phyloP scores from a whole-genome alignment of 495 filamentous ascomycete species.

The Achaetomiella virescens region DNA sequence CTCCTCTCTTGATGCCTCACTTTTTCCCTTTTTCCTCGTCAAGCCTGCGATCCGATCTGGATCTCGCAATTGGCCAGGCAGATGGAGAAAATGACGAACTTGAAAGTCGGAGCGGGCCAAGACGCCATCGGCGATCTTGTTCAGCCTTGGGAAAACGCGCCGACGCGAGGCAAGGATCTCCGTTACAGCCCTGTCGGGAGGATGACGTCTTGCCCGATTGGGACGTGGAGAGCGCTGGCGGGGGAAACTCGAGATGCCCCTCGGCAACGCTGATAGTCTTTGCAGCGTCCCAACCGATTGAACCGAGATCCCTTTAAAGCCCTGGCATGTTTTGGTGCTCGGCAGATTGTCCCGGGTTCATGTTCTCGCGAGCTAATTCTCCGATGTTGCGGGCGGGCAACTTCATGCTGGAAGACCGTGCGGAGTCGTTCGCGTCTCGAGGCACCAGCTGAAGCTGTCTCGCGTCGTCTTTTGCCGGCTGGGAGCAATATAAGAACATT shows the following conservation, averaged over 20 bases:
- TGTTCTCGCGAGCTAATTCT: not conserved
- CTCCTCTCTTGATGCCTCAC: not conserved
- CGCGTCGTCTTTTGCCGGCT: not conserved
- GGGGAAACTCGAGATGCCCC: not conserved
- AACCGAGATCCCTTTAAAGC: not conserved
- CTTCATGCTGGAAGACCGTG: not conserved
- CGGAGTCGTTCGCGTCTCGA: too few species aligned
- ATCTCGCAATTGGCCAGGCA: constrained; percentile 6
- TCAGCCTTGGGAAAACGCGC: constrained; percentile 17
- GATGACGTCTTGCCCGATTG: constrained; percentile 20
- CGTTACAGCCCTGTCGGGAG: constrained; percentile 11
- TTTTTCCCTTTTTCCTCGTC: not conserved
- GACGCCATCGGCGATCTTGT: constrained; percentile 14
- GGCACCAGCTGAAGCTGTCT: too few species aligned
- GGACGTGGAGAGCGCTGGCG: constrained; percentile 3
- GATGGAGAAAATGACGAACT: constrained; percentile 2
- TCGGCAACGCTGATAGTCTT: constrained; percentile 17
- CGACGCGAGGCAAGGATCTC: constrained; percentile 9
- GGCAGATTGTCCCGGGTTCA: not conserved
- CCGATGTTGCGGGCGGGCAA: not conserved
- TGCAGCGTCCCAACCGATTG: constrained; percentile 8
- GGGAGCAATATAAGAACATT: not conserved
- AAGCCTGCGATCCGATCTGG: constrained; percentile 2
- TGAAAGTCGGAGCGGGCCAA: not conserved
- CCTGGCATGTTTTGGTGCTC: not conserved